phyloP scores from a whole-genome alignment of 257 asterid genomes.

The Capsicum pubescens region DNA sequence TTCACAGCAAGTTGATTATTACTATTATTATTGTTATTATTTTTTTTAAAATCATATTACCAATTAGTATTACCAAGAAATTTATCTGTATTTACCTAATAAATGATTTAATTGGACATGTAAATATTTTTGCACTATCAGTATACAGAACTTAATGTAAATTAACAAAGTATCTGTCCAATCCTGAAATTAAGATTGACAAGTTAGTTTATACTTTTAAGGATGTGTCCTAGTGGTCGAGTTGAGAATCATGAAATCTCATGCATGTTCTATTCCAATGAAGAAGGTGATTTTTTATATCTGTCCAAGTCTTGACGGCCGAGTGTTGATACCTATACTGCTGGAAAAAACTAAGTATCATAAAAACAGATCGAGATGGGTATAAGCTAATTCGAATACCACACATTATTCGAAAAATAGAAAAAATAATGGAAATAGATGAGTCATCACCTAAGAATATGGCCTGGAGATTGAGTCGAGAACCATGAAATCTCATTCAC shows the following conservation, averaged over 20 bases:
- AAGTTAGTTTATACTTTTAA: not conserved
- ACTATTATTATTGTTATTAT: not conserved
- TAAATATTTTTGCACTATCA: not conserved
- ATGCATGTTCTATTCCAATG: not conserved
- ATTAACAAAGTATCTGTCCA: not conserved
- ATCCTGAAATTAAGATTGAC: not conserved
- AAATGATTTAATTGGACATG: not conserved
- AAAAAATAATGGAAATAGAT: too few relatives aligned
- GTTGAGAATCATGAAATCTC: not conserved
- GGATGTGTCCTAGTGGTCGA: not conserved
- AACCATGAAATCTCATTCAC: too few relatives aligned
- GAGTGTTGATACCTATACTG: not conserved
- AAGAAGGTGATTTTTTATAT: not conserved
- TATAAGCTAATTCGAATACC: rapidly evolving
- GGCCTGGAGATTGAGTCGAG: too few relatives aligned
- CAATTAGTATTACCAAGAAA: not conserved
- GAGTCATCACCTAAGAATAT: too few relatives aligned
- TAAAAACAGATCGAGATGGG: rapidly evolving
- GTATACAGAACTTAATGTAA: not conserved
- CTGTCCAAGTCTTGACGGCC: not conserved
- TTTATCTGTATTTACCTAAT: not conserved
- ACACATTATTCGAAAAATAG: too few relatives aligned
- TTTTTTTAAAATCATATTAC: not conserved
- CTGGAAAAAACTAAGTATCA: not conserved
- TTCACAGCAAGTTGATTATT: not conserved